A percentile compares a stretch with the other conserved stretches of the same genome.
Evolutionary conservation across 2,329 filamentous ascomycete species (phyloP).

Genomic region (Colletotrichum sp.): DNA sequence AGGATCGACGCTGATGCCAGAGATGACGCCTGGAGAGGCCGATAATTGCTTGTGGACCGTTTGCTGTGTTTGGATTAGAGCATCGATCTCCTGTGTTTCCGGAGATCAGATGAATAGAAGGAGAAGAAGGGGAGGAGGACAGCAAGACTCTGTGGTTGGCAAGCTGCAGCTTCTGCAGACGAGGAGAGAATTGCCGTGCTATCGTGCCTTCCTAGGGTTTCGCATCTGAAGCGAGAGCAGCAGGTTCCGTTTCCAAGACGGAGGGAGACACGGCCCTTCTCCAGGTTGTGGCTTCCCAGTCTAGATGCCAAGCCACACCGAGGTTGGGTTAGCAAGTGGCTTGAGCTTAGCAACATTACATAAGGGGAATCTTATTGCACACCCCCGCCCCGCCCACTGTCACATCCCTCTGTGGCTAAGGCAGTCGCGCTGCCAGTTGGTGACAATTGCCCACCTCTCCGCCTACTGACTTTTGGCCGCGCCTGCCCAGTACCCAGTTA

Average conservation of each 20-base stretch:
- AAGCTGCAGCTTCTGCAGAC: not conserved
- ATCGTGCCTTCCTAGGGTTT: not conserved
- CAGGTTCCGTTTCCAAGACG: not conserved
- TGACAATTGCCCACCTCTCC: too few relatives aligned
- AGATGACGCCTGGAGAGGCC: not conserved
- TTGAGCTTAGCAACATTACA: not conserved
- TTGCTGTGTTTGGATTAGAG: not conserved
- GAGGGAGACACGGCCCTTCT: not conserved
- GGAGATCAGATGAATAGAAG: not conserved
- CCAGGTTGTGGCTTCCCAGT: not conserved
- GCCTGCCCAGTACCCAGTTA: too few relatives aligned
- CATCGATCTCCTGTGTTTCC: not conserved
- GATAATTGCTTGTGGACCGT: not conserved
- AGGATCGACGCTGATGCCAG: conserved; percentile 1
- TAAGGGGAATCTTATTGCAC: not conserved
- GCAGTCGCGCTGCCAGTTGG: too few relatives aligned
- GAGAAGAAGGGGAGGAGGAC: not conserved
- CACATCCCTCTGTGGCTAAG: too few relatives aligned
- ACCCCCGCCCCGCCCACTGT: too few relatives aligned
- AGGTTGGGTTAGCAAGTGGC: not conserved
- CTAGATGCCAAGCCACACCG: not conserved
- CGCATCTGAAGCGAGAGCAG: not conserved
- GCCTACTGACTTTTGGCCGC: too few relatives aligned
- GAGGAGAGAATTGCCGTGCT: not conserved
- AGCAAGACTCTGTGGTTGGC: not conserved